phyloP scores from a whole-genome alignment of 305 asterid genomes.

The Rubia peregrina region DNA sequence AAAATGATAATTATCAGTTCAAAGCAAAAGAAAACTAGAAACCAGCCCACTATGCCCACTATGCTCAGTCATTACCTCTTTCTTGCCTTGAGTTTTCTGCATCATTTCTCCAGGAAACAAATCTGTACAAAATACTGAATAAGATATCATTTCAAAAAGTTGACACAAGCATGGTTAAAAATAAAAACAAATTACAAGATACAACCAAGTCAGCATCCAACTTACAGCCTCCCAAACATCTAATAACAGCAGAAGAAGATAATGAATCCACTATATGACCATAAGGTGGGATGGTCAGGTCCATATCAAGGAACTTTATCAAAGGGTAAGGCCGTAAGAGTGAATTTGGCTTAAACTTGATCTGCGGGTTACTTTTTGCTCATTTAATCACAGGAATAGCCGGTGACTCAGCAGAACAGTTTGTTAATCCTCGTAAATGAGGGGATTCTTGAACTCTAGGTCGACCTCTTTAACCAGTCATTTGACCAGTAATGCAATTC shows the following conservation, averaged over 20 bases:
- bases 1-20: slow-evolving; percentile 7
- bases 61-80: slow-evolving; percentile 32
- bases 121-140: slow-evolving; percentile 15
- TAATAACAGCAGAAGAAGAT: neutral
- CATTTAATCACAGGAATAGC: no score
- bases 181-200: neutral
- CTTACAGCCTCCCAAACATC: neutral
- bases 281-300: neutral
- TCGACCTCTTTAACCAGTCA: neutral
- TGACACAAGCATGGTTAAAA: neutral
- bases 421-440: neutral
- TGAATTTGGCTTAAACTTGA: neutral
- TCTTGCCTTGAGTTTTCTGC: slow-evolving; percentile 40
- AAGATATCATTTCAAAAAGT: slow-evolving; percentile 8
- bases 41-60: slow-evolving; percentile 10
- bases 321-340: neutral
- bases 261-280: neutral
- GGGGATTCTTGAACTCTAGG: neutral
- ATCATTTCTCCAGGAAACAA: slow-evolving; percentile 51
- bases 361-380: neutral
- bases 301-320: neutral
- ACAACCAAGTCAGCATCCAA: neutral
- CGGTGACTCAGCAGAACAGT: neutral
- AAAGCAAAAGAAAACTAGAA: slow-evolving; percentile 12
- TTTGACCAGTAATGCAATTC: neutral